Evolutionary conservation across 495 filamentous ascomycete species (phyloP).

Genomic region (Aspergillus nanangensis): DNA sequence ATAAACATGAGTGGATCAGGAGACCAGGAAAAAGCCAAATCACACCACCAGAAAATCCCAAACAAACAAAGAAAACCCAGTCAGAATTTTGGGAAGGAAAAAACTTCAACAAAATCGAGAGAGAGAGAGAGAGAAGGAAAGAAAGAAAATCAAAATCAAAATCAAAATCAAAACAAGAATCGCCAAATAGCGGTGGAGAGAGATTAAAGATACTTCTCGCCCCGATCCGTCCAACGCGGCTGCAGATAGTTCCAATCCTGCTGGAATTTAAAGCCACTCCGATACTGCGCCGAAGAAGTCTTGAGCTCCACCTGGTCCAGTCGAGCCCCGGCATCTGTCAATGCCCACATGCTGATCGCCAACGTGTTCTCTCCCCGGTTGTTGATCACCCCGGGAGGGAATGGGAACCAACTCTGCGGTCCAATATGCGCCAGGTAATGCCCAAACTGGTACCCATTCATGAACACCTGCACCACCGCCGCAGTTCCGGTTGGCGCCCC

Average conservation of each 20-base stretch:
- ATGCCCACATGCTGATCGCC: constrained; percentile 43
- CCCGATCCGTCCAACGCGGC: constrained; percentile 32
- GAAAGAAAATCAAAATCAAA: constrained; percentile 13
- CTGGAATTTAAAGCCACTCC: constrained; percentile 40
- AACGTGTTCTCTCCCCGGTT: constrained; percentile 41
- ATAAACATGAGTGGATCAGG: no score
- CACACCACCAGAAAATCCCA: no score
- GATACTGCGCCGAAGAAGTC: constrained; percentile 31
- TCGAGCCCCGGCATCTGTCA: constrained; percentile 32
- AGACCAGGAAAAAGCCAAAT: no score
- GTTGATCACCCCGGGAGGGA: constrained; percentile 46
- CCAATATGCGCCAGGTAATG: constrained; percentile 40
- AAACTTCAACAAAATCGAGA: not conserved
- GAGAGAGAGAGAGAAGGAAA: constrained; percentile 4
- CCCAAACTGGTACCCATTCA: constrained; percentile 32
- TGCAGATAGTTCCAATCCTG: constrained; percentile 41
- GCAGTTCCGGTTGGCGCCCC: constrained; percentile 18
- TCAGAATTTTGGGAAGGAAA: no score
- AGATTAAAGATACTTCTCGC: constrained; percentile 26
- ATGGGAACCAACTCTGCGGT: constrained; percentile 43
- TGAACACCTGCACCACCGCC: constrained; percentile 31
- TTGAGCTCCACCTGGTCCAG: constrained; percentile 32
- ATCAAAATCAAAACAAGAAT: not conserved
- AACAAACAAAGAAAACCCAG: no score
- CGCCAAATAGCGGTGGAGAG: no score